Base-by-base conservation (phyloP, 2,329 filamentous ascomycete genomes). In the Epichloe scottii region DNA sequence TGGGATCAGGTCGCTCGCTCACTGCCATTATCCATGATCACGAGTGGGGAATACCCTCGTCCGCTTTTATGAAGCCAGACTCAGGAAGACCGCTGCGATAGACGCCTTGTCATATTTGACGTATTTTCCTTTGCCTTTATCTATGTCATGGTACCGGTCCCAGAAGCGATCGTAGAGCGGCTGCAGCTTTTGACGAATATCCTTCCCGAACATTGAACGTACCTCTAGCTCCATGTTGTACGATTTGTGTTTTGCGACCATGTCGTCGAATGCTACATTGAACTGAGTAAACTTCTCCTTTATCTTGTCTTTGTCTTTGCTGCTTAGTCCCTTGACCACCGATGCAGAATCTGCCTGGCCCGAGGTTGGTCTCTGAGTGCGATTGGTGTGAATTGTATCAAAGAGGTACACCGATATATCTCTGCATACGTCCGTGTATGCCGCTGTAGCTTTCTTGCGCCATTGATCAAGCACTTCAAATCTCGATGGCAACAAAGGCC, bases 111-210 rank as follows among this genome's bases (percentile, higher is more conserved):
- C 90, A 66, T 95, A 97, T 72, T 95, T 96, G 66, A 95, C 89
- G 68, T 97, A 95, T 69, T 98, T 98, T 59, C 91, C 91, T 70
- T 90, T 94, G 53, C 93, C 93, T 73, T 95, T 96, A 70, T 97
- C 91, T 57, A 97, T 83, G 69, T 97, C 93, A 65, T 96, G 90
- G 65, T 98, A 98, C 30, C 91, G 80, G 68, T 97, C 93, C 82
- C 89, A 97, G 70, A 98, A 98, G 44, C 93, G 79, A 55, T 85
- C 86, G 70, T 98, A 98, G 14, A 98, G 76, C 50, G 91, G 90
- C 70, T 97, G 91, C 51, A 98, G 84, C 71, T 95, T 88, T 60
- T 84, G 84, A 66, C 93, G 88, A 56, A 97, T 84, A 62, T 96
- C 90, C 59, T 84, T 82, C 15, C 82, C 84, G 60, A 97, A 78